Base-by-base conservation (phyloP, 306 rosid genomes). In the Lathyrus aphaca region DNA sequence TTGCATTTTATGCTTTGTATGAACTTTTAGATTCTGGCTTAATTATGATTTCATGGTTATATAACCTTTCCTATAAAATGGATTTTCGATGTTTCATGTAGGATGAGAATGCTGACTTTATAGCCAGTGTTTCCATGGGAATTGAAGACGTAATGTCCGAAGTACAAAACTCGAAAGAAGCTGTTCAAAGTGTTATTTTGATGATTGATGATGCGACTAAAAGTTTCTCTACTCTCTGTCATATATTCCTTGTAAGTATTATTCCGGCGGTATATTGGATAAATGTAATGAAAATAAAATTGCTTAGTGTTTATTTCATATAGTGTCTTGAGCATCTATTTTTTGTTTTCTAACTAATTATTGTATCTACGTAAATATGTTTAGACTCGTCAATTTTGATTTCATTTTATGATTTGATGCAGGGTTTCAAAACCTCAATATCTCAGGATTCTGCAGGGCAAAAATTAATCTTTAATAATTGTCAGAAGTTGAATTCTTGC, bases 231-330 rank as follows among this genome's bases (percentile, higher is more conserved):
- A 58, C 79, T 53, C 72, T 87, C 60, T 68, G 29, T 74, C 83
- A 89, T 37, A 51, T 38, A 40, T 69, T 92, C 85, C 79, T 61
- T 49, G 98, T 89, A 81, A 86, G 98, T 86, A 73, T 48, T 80
- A 56, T 55, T 56, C 37, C 55, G 71, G 32, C 55, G 25, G 35
- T 75, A 62, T 74, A 59, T 23, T 1, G 32, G 23, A 53, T 55
- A 61, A 40, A 17, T 67, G 15, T 6, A 23, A 40, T 48, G 11
- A 56, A 77, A 49, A 30, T 58, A 55, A 40, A 32, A 54, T 51
- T 67, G n/a, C 50, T 14, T n/a, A 57, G 51, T 23, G 17, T 6
- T 55, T 61, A 49, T 40, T 66, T 43, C 19, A 46, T 66, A 30
- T 43, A 61, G 10, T 46, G 42, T 71, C 51, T 25, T 58, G 44